Conservation (phyloP, 2,329 filamentous ascomycete species). For the Aureobasidium sp. region DNA sequence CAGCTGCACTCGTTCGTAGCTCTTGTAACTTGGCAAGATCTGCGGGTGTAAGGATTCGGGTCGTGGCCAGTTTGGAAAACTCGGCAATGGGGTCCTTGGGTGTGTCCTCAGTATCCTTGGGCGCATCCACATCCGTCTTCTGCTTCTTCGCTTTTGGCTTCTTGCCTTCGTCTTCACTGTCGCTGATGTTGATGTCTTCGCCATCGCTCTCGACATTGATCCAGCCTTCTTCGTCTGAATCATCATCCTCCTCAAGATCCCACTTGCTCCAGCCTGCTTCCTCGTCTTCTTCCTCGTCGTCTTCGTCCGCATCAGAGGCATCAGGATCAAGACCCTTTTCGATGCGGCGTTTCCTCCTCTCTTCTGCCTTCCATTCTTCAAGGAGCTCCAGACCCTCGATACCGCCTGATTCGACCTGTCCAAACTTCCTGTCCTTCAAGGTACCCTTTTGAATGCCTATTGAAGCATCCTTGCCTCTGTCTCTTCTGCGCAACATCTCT, state of each 20-base stretch:
- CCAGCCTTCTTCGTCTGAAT: conserved; percentile 77
- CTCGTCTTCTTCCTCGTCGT: conserved; percentile 50
- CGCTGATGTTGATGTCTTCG: conserved; percentile 63
- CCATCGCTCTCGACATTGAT: conserved; percentile 79
- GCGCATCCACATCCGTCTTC: conserved; percentile 40
- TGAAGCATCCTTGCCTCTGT: conserved; percentile 82
- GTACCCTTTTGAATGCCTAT: conserved; percentile 71
- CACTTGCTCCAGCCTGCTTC: conserved; percentile 47
- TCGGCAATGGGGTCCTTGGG: conserved; percentile 17
- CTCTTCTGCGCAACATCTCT: conserved; percentile 78
- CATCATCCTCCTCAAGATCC: conserved; percentile 50
- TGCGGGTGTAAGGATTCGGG: conserved; percentile 86
- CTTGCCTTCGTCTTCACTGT: conserved; percentile 60
- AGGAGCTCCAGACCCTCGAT: conserved; percentile 91
- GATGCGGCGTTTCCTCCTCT: conserved; percentile 62
- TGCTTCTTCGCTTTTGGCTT: conserved; percentile 53
- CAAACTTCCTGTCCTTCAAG: conserved; percentile 69
- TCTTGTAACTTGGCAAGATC: conserved; percentile 93
- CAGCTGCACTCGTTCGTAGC: conserved; percentile 62
- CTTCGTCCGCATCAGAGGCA: conserved; percentile 51
- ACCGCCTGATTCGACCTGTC: conserved; percentile 67
- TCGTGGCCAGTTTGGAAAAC: conserved; percentile 71
- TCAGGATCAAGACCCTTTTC: conserved; percentile 59
- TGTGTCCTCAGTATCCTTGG: conserved; percentile 26
- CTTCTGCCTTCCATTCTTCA: conserved; percentile 88